Evolutionary conservation across 768 basidiomycete species (phyloP), one percentile per base, ranked within the genome.

Genomic region (Mycena indigotica): DNA sequence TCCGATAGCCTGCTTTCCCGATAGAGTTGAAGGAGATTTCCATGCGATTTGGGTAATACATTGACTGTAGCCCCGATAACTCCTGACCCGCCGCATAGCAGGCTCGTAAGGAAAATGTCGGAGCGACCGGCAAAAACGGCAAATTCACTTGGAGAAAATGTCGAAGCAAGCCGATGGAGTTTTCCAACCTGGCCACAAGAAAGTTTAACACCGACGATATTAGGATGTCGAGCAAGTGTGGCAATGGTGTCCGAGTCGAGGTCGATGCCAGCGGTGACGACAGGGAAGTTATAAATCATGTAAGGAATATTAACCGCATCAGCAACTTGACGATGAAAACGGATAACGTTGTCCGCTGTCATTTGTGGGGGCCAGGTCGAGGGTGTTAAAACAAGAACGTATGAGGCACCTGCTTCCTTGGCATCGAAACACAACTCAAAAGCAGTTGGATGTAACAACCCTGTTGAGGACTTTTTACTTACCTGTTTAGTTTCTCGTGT

Each of bases 211-310:
- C 93, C 93, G 57, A 93, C 88, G 62, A 92, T 91, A 72, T 94
- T 93, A 5, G 89, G 89, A 68, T 93, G 91, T 44, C 80, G 71
- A 3, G 88, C 86, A 29, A 95, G 80, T 17, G 79, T 75, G 50
- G 77, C 77, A 65, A 95, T 80, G 50, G 81, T 80, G 69, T 94
- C 91, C 0, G 91, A 92, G 69, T 92, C 88, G 35, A 95, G 83
- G 68, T 95, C 89, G 58, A 89, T 82, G 15, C 93, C 91, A 1
- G 91, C 86, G 15, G 88, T 88, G 53, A 89, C 90, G 46, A 76
- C 79, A 40, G 92, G 89, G 74, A 93, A 93, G 73, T 94, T 94
- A 77, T 94, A 94, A 50, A 94, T 82, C 82, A 91, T 83, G 30
- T 59, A 60, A 2, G 62, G 62, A 1, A 60, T 6, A 2, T 51